Conservation (phyloP, 2,329 filamentous ascomycete species). For the Botryotinia calthae region DNA sequence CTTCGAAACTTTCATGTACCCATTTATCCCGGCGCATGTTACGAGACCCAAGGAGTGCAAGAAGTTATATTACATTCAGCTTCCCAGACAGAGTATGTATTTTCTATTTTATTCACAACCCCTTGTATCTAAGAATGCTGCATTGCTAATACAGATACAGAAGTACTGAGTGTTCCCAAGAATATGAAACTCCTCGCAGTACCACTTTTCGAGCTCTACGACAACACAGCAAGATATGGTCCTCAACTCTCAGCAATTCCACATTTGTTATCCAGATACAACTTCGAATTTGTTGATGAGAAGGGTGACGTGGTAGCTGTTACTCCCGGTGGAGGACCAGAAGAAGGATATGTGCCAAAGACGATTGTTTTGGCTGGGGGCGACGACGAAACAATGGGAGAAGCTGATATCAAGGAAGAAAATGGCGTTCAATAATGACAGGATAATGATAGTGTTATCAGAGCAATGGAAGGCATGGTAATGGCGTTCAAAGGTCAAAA, state of each 20-base stretch:
- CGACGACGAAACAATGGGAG: constrained; percentile 60
- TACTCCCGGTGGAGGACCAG: constrained; percentile 70
- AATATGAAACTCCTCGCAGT: constrained; percentile 99
- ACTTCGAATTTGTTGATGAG: constrained; percentile 97
- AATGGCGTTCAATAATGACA: constrained; percentile 42
- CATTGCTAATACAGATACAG: constrained; percentile 46
- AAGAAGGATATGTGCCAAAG: constrained; percentile 55
- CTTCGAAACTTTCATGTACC: constrained; percentile 99
- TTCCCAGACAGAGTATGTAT: constrained; percentile 80
- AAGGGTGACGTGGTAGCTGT: constrained; percentile 80
- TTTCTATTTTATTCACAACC: neutral
- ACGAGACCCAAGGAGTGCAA: constrained; percentile 98
- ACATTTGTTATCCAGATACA: constrained; percentile 89
- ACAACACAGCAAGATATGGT: constrained; percentile 92
- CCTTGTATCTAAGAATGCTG: neutral
- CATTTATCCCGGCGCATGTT: constrained; percentile 93
- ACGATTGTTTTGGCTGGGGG: constrained; percentile 63
- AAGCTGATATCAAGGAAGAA: constrained; percentile 33
- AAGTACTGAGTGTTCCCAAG: constrained; percentile 94
- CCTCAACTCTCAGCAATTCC: constrained; percentile 96
- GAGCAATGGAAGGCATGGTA: constrained; percentile 8
- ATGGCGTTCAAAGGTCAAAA: constrained; percentile 29
- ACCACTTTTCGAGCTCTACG: constrained; percentile 95
- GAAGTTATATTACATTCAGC: constrained; percentile 95
- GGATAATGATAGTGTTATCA: neutral